Evolutionary conservation across 768 basidiomycete species (phyloP).

Genomic region (Royoungia palumana): DNA sequence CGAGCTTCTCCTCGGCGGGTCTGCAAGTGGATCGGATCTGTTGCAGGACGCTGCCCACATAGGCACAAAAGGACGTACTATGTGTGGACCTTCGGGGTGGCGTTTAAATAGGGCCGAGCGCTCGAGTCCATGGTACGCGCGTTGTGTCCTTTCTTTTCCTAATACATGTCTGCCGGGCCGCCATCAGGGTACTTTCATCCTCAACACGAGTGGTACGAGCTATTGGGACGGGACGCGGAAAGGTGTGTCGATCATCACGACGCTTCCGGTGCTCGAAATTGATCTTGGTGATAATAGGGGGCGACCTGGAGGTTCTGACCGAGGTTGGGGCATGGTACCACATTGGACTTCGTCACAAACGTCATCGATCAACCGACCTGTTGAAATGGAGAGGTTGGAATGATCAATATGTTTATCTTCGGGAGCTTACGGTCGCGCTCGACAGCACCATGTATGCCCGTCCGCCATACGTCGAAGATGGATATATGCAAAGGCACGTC

Average conservation of each 20-base stretch:
- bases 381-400: conserved; percentile 5
- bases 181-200: not conserved
- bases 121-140: not conserved
- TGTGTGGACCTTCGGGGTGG: not conserved
- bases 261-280: not conserved
- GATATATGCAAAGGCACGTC: not conserved
- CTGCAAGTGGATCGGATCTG: no score
- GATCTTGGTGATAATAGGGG: conserved; percentile 8
- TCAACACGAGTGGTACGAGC: not conserved
- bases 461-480: not conserved
- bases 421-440: not conserved
- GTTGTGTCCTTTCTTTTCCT: not conserved
- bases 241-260: conserved; percentile 5
- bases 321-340: not conserved
- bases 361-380: not conserved
- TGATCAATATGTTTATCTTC: not conserved
- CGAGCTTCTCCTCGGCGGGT: conserved; percentile 7
- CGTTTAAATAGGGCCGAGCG: conserved; percentile 2
- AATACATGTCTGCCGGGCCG: conserved; percentile 7
- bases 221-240: not conserved
- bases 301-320: not conserved
- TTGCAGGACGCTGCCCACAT: no score
- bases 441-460: not conserved
- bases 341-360: conserved; percentile 1
- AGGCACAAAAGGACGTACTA: not conserved